Evolutionary conservation across 768 basidiomycete genomes (phyloP).

Genomic region (Strobilomyces confusus): DNA sequence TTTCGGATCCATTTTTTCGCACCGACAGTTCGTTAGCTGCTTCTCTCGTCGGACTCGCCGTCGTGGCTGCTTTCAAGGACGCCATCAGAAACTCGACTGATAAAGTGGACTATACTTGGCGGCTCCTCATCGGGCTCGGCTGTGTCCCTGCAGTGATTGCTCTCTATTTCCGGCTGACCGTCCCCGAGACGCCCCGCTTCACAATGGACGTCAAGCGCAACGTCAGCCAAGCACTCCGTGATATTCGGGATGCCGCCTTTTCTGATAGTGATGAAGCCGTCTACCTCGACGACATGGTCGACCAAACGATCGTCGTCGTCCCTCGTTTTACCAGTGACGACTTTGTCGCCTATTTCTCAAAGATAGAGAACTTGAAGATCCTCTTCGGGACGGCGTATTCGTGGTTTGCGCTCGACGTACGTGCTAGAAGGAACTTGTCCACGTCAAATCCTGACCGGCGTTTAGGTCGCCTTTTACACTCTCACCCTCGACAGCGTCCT

Average conservation of each 20-base stretch:
- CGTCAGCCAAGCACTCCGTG: neutral
- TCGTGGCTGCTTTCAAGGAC: neutral
- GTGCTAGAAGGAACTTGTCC: neutral
- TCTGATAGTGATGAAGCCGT: too few species aligned
- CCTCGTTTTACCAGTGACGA: neutral
- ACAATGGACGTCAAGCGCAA: neutral
- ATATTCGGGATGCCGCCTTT: neutral
- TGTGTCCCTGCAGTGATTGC: neutral
- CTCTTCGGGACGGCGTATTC: neutral
- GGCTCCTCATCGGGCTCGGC: neutral
- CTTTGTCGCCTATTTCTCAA: neutral
- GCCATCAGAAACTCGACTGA: neutral
- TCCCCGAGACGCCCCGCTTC: neutral
- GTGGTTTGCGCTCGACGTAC: neutral
- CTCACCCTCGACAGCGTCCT: neutral
- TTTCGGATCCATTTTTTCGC: neutral
- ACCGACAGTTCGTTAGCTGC: neutral
- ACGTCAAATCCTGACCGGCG: neutral
- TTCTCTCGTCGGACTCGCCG: neutral
- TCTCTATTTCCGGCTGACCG: neutral
- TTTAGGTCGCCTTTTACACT: neutral
- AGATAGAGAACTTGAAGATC: neutral
- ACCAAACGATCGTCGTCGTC: neutral
- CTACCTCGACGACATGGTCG: neutral
- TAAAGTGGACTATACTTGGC: neutral